Conservation (phyloP, 1,284 basidiomycete species). For the Cutaneotrichosporon sp. region DNA sequence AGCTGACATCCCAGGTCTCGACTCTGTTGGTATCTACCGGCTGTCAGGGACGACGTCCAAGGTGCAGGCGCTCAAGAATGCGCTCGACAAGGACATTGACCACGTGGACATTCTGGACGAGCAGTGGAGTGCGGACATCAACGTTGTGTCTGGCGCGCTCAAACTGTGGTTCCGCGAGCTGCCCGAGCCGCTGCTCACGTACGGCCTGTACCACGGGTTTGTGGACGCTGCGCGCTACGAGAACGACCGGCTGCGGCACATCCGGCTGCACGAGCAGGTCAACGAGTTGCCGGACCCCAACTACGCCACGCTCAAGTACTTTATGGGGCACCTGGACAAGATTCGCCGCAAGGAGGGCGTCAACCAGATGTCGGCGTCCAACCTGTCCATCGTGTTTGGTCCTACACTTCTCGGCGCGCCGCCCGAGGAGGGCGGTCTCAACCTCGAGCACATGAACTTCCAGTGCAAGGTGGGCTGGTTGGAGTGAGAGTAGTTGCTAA, state of each 20-base stretch:
- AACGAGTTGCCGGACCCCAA: slow-evolving; percentile 97
- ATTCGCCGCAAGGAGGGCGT: slow-evolving; percentile 65
- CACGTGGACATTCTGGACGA: slow-evolving; percentile 76
- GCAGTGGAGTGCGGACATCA: slow-evolving; percentile 91
- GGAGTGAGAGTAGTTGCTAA: slow-evolving; percentile 24
- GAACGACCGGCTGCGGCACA: slow-evolving; percentile 87
- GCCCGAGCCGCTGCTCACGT: slow-evolving; percentile 88
- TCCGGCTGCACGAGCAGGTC: slow-evolving; percentile 90
- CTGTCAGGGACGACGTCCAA: slow-evolving; percentile 87
- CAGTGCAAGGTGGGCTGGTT: slow-evolving; percentile 59
- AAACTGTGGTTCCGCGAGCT: slow-evolving; percentile 97
- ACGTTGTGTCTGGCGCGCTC: slow-evolving; percentile 85
- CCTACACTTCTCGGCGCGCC: slow-evolving; percentile 79
- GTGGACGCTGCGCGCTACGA: slow-evolving; percentile 93
- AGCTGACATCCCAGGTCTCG: slow-evolving; percentile 52
- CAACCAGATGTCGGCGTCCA: slow-evolving; percentile 92
- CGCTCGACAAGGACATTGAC: slow-evolving; percentile 82
- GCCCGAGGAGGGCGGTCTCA: slow-evolving; percentile 49
- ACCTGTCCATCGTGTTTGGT: slow-evolving; percentile 94
- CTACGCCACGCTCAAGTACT: slow-evolving; percentile 93
- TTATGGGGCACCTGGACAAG: slow-evolving; percentile 90
- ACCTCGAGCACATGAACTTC: slow-evolving; percentile 57
- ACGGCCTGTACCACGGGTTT: slow-evolving; percentile 78
- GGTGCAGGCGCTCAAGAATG: slow-evolving; percentile 74
- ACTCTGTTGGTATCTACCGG: slow-evolving; percentile 85